Evolutionary conservation across 2,329 filamentous ascomycete genomes (phyloP), one percentile per base, ranked within the genome.

Genomic region (Aspergillus quadricinctus): DNA sequence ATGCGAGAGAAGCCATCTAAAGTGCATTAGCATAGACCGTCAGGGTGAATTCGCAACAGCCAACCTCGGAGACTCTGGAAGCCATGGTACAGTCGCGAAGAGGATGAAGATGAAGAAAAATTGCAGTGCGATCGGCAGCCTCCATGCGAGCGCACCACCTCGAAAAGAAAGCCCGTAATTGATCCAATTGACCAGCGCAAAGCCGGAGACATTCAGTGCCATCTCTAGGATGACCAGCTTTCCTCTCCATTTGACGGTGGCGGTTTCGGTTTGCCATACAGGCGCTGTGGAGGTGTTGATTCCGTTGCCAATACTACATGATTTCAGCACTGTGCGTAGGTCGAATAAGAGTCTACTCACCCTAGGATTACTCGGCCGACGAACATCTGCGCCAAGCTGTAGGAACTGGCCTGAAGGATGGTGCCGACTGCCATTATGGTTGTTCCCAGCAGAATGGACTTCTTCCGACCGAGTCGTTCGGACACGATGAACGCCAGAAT

Each of bases 231-330:
- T 70, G 5, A 80, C 75, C 11, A 79, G 65, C 49, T 77, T 78
- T 17, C 78, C 77, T 57, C 78, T 66, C 74, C 74, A 76, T 29
- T 69, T 66, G 10, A 73, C 66, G 48, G 75, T 77, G 1, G 76
- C 77, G 0, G 78, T 81, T 60, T 83, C 80, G 3, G 77, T 76
- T 64, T 75, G 79, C 79, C 79, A 83, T 3, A 81, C 72, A 3
- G 77, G 78, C 6, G 78, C 78, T 5, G 78, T 79, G 0, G 78
- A 72, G 0, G 78, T 81, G 57, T 81, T 81, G 53, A 82, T 72
- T 11, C 79, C 79, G 57, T 81, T 81, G 1, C 80, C 79, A 9
- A 81, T 75, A 17, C 59, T 61, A 25, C 11, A 4, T 9, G 7
- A 3, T 19, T 4, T 48, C n/a, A 48, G 11, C 3, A 6, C 11